phyloP scores from a whole-genome alignment of 2,329 filamentous ascomycete species.

The Gyromitra esculenta region DNA sequence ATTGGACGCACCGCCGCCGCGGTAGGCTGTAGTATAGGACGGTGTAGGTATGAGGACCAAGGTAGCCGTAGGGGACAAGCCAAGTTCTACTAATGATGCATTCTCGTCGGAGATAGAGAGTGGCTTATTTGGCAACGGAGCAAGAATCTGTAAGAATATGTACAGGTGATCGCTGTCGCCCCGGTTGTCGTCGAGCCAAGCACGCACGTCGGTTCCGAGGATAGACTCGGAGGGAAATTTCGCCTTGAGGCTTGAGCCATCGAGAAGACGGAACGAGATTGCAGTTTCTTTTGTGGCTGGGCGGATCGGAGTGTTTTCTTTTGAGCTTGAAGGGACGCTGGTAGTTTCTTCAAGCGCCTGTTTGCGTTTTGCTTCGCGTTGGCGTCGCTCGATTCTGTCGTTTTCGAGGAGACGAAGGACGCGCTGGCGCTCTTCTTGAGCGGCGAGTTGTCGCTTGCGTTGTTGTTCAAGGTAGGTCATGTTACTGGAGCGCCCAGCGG shows the following conservation, averaged over 20 bases:
- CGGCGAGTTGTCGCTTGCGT: conserved; percentile 71
- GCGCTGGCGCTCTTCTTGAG: conserved; percentile 73
- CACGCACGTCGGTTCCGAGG: conserved; percentile 73
- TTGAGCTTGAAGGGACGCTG: neutral
- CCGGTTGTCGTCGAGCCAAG: conserved; percentile 75
- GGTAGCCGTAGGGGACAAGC: conserved; percentile 80
- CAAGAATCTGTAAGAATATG: conserved; percentile 83
- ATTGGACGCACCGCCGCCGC: conserved; percentile 59
- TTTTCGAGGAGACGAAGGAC: conserved; percentile 80
- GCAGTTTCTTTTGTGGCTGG: conserved; percentile 64
- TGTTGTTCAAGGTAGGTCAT: conserved; percentile 67
- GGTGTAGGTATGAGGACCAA: conserved; percentile 77
- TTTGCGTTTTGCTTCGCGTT: conserved; percentile 66
- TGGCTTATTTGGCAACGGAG: conserved; percentile 77
- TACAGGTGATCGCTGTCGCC: conserved; percentile 72
- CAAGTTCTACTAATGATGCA: conserved; percentile 73
- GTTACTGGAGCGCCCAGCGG: conserved; percentile 57
- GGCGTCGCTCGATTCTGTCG: conserved; percentile 75
- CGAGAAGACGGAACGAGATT: conserved; percentile 82
- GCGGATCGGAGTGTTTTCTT: conserved; percentile 4
- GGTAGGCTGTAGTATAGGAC: conserved; percentile 70
- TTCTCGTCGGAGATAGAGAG: conserved; percentile 80
- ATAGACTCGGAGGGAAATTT: conserved; percentile 74
- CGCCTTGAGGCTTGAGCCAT: conserved; percentile 80
- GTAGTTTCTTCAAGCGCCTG: conserved; percentile 59